Evolutionary conservation across 441 rosid genomes (phyloP), one percentile per base, ranked within the genome.

Genomic region (Gossypium davidsonii): DNA sequence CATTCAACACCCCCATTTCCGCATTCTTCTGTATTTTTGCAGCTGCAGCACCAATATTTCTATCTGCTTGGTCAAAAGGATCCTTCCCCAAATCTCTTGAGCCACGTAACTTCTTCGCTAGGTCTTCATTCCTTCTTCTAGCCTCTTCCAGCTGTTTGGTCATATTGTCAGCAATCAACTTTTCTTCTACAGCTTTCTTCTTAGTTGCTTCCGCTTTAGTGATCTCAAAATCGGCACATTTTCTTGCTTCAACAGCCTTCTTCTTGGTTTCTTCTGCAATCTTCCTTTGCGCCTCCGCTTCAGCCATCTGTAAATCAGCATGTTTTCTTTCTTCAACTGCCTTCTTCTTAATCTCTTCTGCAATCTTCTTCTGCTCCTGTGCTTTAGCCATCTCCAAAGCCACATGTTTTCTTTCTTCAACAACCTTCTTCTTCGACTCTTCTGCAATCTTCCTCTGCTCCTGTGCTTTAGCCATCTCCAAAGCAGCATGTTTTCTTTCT

Each of bases 1-100:
- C 81, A 73, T 74, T 83, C 77, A 84, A 78, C 28, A 70, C 70
- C 76, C 83, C 90, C 79, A 89, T 51, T 75, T 85, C 84, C 25
- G 53, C 4, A 28, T 55, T 53, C 31, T 20, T 55, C 71, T 9
- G 68, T 53, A 31, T 64, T 49, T 62, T 51, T 17, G 48, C 28
- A 63, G 60, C 9, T 23, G 11, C 34, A n/a, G 62, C 57, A 25
- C 31, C 17, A 12, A 7, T 62, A 37, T 31, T 37, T 63, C 12
- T 63, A 62, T 62, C 63, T 34, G 63, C 62, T 11, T 61, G 67
- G 12, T 39, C 58, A 63, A 17, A 62, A 76, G 1, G 6, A 28
- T 15, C 28, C 5, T 71, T 53, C 62, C 61, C 55, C 62, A 70
- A 72, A 71, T 34, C 21, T 23, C 25, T 51, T 10, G 55, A 58